Evolutionary conservation across 345 rosid species (phyloP).

Genomic region (Boechera divaricarpa): DNA sequence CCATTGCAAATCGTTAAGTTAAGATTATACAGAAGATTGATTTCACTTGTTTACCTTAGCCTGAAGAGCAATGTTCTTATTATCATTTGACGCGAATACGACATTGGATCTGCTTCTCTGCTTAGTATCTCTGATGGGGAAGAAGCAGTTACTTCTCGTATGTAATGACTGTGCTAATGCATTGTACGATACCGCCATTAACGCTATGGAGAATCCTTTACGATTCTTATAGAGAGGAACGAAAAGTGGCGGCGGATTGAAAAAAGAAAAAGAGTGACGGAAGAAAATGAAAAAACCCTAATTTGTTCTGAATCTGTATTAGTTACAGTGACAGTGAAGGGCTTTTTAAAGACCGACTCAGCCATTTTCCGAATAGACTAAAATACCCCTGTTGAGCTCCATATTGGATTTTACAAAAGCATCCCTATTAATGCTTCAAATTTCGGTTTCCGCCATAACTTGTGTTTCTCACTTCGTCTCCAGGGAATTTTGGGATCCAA

Average conservation of each 20-base stretch:
- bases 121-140: conserved; percentile 20
- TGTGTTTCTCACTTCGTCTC: neutral
- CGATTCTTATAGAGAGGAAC: neutral
- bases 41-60: conserved; percentile 31
- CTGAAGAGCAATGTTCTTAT: conserved; percentile 39
- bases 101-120: conserved; percentile 38
- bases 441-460: conserved; percentile 8
- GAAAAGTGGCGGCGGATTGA: conserved; percentile 29
- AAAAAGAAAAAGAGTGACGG: neutral
- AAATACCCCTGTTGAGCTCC: neutral
- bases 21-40: neutral
- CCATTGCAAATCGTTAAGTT: neutral
- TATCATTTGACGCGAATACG: conserved; percentile 33
- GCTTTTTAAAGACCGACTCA: conserved; percentile 34
- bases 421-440: neutral
- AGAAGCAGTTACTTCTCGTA: conserved; percentile 30
- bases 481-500: neutral
- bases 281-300: conserved; percentile 31
- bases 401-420: neutral
- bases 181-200: conserved; percentile 36
- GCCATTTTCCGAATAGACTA: neutral
- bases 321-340: neutral
- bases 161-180: conserved; percentile 29
- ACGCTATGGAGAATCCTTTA: neutral
- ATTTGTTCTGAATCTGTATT: neutral